Conservation (phyloP, 305 asterid genomes). For the Fraxinus paxiana region DNA sequence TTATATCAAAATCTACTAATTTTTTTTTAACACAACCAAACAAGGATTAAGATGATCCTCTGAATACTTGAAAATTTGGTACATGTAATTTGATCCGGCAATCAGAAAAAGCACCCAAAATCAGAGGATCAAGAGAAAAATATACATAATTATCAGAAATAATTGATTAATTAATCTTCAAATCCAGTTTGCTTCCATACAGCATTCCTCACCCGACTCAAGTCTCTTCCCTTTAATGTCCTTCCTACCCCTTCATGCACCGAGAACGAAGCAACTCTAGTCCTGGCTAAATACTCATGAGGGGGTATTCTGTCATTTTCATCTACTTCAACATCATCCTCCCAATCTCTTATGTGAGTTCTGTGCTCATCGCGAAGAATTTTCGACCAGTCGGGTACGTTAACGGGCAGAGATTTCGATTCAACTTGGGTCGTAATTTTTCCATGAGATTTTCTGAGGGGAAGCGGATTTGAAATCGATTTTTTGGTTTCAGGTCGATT, state of each 20-base stretch:
- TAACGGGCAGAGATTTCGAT: background rate
- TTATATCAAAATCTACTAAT: too few species aligned
- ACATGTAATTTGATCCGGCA: too few species aligned
- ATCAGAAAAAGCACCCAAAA: background rate
- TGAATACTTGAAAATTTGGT: background rate
- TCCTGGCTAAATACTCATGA: slow-evolving; percentile 12
- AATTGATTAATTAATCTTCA: background rate
- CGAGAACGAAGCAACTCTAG: slow-evolving; percentile 5
- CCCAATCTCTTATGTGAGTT: background rate
- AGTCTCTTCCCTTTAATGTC: slow-evolving; percentile 12
- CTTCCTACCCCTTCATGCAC: slow-evolving; percentile 12
- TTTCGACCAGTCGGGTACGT: slow-evolving; percentile 10
- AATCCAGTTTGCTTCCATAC: slow-evolving; percentile 7
- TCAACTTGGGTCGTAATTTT: background rate
- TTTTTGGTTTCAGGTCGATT: background rate
- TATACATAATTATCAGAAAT: background rate
- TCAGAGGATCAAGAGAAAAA: background rate
- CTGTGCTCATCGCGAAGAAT: background rate
- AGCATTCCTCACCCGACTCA: slow-evolving; percentile 1
- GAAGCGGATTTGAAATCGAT: background rate
- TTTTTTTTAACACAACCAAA: background rate
- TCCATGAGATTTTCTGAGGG: background rate
- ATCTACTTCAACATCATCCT: background rate
- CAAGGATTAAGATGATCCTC: background rate
- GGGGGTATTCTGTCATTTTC: background rate